A percentile compares a stretch with the other conserved stretches of the same genome.
These are phyloP conservation scores for Sporisorium graminicola DNA, from an alignment of 1,284 basidiomycete species.

Conservation along the genomic window DNA sequence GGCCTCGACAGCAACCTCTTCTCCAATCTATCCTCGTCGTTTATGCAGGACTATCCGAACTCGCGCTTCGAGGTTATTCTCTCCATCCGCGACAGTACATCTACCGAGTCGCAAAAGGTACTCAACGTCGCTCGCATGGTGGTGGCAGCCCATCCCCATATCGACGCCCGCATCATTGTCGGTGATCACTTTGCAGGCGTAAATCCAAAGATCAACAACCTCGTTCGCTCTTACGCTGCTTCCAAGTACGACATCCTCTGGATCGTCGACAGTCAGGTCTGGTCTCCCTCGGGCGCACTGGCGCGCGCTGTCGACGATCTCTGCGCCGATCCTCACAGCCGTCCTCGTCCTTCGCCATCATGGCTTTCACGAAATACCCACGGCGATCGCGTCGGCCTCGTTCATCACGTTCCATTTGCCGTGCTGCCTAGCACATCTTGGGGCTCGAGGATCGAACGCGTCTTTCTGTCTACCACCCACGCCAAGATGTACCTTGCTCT, in stretches of 20 bases:
- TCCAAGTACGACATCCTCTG: slow-evolving; percentile 91
- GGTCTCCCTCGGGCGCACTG: slow-evolving; percentile 82
- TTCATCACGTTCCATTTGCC: slow-evolving; percentile 96
- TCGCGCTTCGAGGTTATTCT: slow-evolving; percentile 65
- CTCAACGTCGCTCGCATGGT: slow-evolving; percentile 60
- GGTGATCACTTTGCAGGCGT: slow-evolving; percentile 77
- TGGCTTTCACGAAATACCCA: slow-evolving; percentile 45
- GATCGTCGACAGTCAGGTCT: slow-evolving; percentile 95
- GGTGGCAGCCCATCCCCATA: slow-evolving; percentile 54
- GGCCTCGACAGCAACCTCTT: slow-evolving; percentile 66
- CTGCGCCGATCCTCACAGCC: slow-evolving; percentile 77
- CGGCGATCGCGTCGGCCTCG: slow-evolving; percentile 77
- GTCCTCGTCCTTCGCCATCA: slow-evolving; percentile 61
- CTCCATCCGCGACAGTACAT: slow-evolving; percentile 50
- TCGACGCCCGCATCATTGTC: slow-evolving; percentile 58
- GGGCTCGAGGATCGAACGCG: slow-evolving; percentile 89
- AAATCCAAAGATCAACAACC: slow-evolving; percentile 98
- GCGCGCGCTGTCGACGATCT: slow-evolving; percentile 86
- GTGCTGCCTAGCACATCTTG: slow-evolving; percentile 73
- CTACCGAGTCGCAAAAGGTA: slow-evolving; percentile 59
- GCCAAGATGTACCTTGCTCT: slow-evolving; percentile 99
- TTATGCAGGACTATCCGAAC: slow-evolving; percentile 63
- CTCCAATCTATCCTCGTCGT: slow-evolving; percentile 64
- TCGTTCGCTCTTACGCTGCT: slow-evolving; percentile 81
- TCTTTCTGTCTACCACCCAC: slow-evolving; percentile 95